Conservation (phyloP, 164 flowering plant species). For the Taxillus chinensis region DNA sequence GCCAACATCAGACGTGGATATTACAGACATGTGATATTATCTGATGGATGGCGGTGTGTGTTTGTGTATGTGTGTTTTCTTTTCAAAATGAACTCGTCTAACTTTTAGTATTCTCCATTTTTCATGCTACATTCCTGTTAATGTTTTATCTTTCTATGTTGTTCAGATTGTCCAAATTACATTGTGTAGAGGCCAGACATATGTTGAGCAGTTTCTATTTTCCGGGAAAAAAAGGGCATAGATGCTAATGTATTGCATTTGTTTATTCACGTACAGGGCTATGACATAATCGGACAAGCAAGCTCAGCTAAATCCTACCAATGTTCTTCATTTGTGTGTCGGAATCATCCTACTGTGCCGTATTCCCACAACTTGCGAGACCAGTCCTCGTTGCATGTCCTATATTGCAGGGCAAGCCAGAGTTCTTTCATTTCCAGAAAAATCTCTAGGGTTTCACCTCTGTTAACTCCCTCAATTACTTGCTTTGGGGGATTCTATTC, state of each 20-base stretch:
- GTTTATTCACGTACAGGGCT: slow-evolving; percentile 34
- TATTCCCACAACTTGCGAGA: slow-evolving; percentile 14
- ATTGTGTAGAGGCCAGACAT: too few species aligned
- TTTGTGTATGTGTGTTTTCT: too few species aligned
- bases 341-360: slow-evolving; percentile 14
- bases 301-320: slow-evolving; percentile 18
- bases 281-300: slow-evolving; percentile 17
- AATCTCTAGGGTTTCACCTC: slow-evolving; percentile 13
- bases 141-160: too few species aligned
- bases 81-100: too few species aligned
- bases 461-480: slow-evolving; percentile 16
- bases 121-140: too few species aligned
- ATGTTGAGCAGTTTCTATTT: neutral
- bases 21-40: too few species aligned
- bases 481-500: slow-evolving; percentile 20
- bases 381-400: slow-evolving; percentile 11
- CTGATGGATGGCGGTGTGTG: too few species aligned
- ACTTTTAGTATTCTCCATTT: too few species aligned
- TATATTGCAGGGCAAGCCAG: slow-evolving; percentile 14
- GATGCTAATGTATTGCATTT: slow-evolving; percentile 7
- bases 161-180: too few species aligned
- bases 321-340: slow-evolving; percentile 16
- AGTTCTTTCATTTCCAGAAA: slow-evolving; percentile 12
- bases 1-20: too few species aligned
- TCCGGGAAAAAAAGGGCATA: neutral